Conservation (phyloP, 441 rosid species). For the Arabidopsis hybrid region DNA sequence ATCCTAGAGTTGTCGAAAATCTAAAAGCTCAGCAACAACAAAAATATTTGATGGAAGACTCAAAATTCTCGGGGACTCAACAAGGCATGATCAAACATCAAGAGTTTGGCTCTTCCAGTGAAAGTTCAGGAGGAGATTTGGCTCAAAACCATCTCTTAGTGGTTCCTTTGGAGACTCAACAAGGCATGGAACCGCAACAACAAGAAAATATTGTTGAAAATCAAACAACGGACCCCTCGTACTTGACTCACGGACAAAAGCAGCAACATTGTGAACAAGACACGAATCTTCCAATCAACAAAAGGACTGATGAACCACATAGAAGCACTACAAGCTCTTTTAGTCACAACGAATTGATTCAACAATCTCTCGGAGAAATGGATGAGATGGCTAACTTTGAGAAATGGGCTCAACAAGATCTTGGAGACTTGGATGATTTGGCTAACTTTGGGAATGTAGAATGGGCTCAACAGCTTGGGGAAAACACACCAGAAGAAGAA, state of each 20-base stretch:
- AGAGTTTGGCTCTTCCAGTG: no score
- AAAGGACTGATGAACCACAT: background rate
- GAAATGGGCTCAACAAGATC: background rate
- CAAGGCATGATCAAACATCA: no score
- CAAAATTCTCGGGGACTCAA: no score
- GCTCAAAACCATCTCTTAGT: background rate
- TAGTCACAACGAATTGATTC: no score
- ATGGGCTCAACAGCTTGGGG: background rate
- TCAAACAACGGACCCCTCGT: background rate
- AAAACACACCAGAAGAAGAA: slow-evolving; percentile 33
- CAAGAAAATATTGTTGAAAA: background rate
- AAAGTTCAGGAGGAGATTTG: background rate
- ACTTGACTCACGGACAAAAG: background rate
- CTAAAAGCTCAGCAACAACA: no score
- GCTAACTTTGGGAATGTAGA: background rate
- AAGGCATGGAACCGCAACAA: no score
- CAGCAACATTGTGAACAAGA: background rate
- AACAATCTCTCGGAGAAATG: background rate
- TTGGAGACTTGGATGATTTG: background rate
- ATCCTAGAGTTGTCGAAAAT: no score
- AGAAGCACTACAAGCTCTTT: background rate
- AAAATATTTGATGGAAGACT: no score
- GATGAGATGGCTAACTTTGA: background rate
- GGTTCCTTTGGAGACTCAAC: background rate
- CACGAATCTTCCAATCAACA: background rate